These are phyloP conservation scores for Flaveria brownii DNA, from an alignment of 129 eudicot species.

Conservation along the genomic window DNA sequence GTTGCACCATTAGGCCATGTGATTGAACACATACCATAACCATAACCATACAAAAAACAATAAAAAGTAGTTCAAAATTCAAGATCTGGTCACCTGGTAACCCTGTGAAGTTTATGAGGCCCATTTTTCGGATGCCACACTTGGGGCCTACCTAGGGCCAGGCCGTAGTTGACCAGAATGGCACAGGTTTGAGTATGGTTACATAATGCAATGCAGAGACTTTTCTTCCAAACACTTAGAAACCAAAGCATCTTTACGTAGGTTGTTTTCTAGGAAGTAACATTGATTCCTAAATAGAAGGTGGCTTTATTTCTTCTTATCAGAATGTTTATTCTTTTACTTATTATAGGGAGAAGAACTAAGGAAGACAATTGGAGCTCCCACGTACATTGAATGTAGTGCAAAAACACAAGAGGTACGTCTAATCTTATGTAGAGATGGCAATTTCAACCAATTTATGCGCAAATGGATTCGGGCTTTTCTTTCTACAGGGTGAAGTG, in stretches of 20 bases:
- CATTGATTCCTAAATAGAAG: not conserved
- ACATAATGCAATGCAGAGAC: not conserved
- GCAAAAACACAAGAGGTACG: conserved; percentile 59
- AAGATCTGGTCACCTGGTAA: not conserved
- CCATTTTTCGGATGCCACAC: not conserved
- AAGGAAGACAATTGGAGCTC: conserved; percentile 56
- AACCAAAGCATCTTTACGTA: not conserved
- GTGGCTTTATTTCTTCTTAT: not conserved
- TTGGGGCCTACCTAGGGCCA: not conserved
- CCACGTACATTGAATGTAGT: conserved; percentile 53
- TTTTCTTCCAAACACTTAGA: not conserved
- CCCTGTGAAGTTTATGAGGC: not conserved
- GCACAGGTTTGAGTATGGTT: too few species aligned
- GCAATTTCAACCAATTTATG: not conserved
- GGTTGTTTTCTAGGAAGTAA: conserved; percentile 7
- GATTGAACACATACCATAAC: not conserved
- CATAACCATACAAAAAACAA: not conserved
- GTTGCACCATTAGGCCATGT: not conserved
- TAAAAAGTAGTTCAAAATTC: not conserved
- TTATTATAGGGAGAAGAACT: conserved; percentile 50
- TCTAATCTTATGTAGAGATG: not conserved
- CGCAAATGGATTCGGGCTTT: not conserved
- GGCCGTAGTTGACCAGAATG: not conserved
- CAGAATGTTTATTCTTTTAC: not conserved
- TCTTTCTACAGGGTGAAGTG: not conserved